A percentile compares a stretch with the other conserved stretches of the same genome.
phyloP scores from a whole-genome alignment of 1,139 yeast species.

The Hyphopichia burtonii region DNA sequence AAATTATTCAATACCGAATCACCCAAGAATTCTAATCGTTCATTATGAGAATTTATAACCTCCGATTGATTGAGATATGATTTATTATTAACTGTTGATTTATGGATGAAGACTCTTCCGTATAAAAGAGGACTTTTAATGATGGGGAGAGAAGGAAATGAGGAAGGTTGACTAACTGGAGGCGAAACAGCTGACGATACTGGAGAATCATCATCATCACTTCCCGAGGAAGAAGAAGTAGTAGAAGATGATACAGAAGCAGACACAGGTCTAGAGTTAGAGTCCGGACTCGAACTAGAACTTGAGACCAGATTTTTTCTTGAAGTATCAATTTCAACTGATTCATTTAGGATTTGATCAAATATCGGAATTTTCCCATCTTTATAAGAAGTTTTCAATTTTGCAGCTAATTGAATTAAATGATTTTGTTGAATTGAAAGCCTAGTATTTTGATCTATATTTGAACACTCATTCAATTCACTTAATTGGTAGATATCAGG shows the following conservation, averaged over 20 bases:
- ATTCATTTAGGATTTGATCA: constrained; percentile 40
- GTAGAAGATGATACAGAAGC: not conserved
- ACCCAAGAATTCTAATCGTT: constrained; percentile 89
- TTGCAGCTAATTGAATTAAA: constrained; percentile 58
- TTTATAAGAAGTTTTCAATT: constrained; percentile 53
- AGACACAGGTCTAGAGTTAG: not conserved
- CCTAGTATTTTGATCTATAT: constrained; percentile 35
- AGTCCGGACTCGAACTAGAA: not conserved
- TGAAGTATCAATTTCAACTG: constrained; percentile 8
- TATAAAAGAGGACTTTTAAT: constrained; percentile 59
- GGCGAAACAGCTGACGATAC: not conserved
- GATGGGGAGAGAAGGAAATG: constrained; percentile 1
- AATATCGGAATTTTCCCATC: constrained; percentile 47
- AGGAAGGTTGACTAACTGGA: not conserved
- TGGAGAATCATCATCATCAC: not conserved
- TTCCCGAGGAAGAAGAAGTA: too few species aligned
- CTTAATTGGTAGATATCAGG: constrained; percentile 49
- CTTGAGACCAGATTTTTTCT: not conserved
- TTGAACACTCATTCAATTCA: constrained; percentile 19
- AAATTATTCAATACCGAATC: constrained; percentile 81
- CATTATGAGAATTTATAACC: constrained; percentile 69
- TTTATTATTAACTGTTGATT: constrained; percentile 65
- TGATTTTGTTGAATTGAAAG: constrained; percentile 53
- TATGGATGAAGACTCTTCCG: constrained; percentile 79
- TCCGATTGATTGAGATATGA: constrained; percentile 57